Conservation (phyloP, 2,329 filamentous ascomycete genomes). For the Stagonosporopsis chrysanthemi region DNA sequence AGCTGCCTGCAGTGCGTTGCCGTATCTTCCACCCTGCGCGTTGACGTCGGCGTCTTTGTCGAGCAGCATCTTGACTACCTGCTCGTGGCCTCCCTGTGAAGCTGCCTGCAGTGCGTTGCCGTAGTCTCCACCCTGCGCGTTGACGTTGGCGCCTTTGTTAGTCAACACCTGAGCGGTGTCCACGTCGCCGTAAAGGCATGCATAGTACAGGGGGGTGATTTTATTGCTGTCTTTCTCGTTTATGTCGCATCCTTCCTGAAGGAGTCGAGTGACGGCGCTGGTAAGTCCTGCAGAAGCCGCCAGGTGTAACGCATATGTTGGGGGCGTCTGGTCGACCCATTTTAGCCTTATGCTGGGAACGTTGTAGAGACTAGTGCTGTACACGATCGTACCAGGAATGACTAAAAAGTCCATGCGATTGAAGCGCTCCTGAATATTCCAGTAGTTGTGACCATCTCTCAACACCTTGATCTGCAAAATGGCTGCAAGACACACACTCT, state of each 20-base stretch:
- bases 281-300: constrained; percentile 22
- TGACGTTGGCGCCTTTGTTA: no score
- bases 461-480: constrained; percentile 24
- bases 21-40: no score
- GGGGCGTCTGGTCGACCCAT: constrained; percentile 16
- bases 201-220: no score
- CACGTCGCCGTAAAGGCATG: no score
- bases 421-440: constrained; percentile 2
- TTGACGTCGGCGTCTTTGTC: no score
- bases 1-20: no score
- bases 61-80: no score
- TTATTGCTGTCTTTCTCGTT: no score
- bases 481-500: constrained; percentile 18
- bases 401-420: constrained; percentile 19
- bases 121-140: no score
- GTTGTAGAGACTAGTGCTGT: constrained; percentile 24
- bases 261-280: constrained; percentile 15
- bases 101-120: no score
- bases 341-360: constrained; percentile 14
- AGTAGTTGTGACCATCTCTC: background rate
- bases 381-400: constrained; percentile 24
- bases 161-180: no score
- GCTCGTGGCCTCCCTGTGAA: no score
- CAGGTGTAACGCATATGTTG: constrained; percentile 26
- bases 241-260: constrained; percentile 16